Evolutionary conservation across 768 basidiomycete species (phyloP).

Genomic region (Flagelloscypha sp.): DNA sequence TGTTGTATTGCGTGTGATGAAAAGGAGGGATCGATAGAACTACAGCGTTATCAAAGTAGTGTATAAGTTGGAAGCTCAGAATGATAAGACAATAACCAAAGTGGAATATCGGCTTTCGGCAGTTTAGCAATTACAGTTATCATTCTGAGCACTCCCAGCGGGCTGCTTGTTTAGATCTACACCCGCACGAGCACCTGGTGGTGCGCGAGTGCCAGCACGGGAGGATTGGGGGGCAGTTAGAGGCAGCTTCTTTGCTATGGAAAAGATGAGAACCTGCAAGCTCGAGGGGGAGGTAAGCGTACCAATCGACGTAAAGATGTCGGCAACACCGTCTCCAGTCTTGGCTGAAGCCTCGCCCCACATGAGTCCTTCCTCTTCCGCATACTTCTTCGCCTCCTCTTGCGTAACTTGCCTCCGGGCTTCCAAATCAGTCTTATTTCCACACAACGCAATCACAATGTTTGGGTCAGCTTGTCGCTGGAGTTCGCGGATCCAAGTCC

Average conservation of each 20-base stretch:
- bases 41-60: too few species aligned
- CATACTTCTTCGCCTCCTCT: slow-evolving; percentile 89
- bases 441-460: slow-evolving; percentile 92
- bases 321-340: slow-evolving; percentile 76
- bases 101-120: too few species aligned
- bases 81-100: too few species aligned
- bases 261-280: slow-evolving; percentile 7
- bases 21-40: too few species aligned
- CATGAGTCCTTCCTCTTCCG: slow-evolving; percentile 86
- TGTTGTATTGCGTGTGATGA: too few species aligned
- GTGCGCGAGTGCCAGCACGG: slow-evolving; percentile 46
- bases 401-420: slow-evolving; percentile 78
- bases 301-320: slow-evolving; percentile 86
- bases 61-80: too few species aligned
- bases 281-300: slow-evolving; percentile 15
- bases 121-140: slow-evolving; percentile 70
- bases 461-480: slow-evolving; percentile 97
- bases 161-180: slow-evolving; percentile 78
- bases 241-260: slow-evolving; percentile 82
- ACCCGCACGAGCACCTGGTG: slow-evolving; percentile 48
- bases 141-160: slow-evolving; percentile 40
- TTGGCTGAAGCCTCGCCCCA: slow-evolving; percentile 92
- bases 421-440: slow-evolving; percentile 88
- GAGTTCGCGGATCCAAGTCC: slow-evolving; percentile 92
- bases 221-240: slow-evolving; percentile 62